Percentiles rank a stretch among this genome's conserved stretches.
These are phyloP conservation scores for Sphagnurus paluster DNA, from an alignment of 1,284 basidiomycete species.

Conservation along the genomic window DNA sequence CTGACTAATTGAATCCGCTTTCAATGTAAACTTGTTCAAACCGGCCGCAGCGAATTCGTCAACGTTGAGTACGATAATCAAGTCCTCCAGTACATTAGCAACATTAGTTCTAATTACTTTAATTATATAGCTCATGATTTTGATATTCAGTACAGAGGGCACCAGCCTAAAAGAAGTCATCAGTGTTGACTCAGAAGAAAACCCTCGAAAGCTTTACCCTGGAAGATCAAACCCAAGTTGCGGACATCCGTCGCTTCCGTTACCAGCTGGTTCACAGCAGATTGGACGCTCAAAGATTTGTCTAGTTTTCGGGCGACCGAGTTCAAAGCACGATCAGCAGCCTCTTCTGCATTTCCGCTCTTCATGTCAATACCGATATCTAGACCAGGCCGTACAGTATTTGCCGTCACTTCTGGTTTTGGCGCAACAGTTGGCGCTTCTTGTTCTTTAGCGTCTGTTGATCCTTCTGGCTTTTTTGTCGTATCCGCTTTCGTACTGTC, in stretches of 20 bases:
- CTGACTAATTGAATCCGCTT: too few species aligned
- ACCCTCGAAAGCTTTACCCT: slow-evolving; percentile 42
- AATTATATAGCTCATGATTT: too few species aligned
- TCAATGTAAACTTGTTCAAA: too few species aligned
- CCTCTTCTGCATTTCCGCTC: slow-evolving; percentile 74
- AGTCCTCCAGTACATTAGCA: too few species aligned
- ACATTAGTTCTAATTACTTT: too few species aligned
- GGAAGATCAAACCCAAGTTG: slow-evolving; percentile 80
- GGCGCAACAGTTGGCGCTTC: too few species aligned
- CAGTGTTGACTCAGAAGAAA: background rate
- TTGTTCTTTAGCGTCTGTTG: too few species aligned
- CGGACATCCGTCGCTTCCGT: slow-evolving; percentile 81
- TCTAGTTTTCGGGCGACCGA: slow-evolving; percentile 83
- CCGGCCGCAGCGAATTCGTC: too few species aligned
- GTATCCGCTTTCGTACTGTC: too few species aligned
- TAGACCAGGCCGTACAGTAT: slow-evolving; percentile 26
- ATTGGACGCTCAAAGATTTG: slow-evolving; percentile 85
- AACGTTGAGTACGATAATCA: too few species aligned
- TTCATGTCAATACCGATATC: slow-evolving; percentile 59
- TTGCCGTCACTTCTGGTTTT: slow-evolving; percentile 24
- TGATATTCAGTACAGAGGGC: slow-evolving; percentile 19
- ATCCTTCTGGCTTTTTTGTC: too few species aligned
- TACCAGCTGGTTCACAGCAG: slow-evolving; percentile 92
- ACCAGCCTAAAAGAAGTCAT: slow-evolving; percentile 22
- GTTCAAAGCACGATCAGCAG: slow-evolving; percentile 86